These are phyloP conservation scores for Rosa lucieae DNA, from an alignment of 306 rosid species.

Conservation along the genomic window DNA sequence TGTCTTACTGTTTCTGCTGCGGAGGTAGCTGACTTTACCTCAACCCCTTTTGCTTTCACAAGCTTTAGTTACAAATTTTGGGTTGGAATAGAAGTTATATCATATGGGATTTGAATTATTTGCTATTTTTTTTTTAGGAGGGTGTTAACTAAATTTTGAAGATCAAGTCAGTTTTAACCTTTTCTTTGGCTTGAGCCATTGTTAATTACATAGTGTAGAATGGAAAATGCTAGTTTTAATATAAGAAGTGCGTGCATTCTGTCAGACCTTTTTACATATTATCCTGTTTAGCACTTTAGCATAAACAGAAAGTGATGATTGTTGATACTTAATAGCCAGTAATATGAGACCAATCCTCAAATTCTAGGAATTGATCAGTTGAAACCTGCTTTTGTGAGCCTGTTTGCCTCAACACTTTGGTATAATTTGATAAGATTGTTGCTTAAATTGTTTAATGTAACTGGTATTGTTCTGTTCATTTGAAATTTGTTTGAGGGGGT, in stretches of 20 bases:
- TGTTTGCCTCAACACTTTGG: too few relatives aligned
- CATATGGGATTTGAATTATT: conserved; percentile 11
- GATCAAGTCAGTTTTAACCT: background rate
- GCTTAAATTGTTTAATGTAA: background rate
- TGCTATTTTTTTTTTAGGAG: background rate
- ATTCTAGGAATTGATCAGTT: background rate
- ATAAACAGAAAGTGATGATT: background rate
- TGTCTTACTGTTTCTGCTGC: conserved; percentile 35
- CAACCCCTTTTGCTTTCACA: conserved; percentile 1
- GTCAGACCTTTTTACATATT: background rate
- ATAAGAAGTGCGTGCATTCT: background rate
- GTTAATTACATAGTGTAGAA: background rate
- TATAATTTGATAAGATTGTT: background rate
- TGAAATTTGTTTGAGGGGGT: background rate
- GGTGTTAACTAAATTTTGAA: background rate
- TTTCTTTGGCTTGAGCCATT: background rate
- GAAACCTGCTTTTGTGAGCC: background rate
- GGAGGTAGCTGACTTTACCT: conserved; percentile 30
- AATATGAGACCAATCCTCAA: background rate
- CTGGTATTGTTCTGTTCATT: background rate
- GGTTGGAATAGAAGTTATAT: background rate
- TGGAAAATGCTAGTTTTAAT: background rate
- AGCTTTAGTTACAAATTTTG: background rate
- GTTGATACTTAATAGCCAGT: background rate
- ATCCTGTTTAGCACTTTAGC: background rate